Base-by-base conservation (phyloP, 305 asterid genomes). In the Ilex paraguariensis region DNA sequence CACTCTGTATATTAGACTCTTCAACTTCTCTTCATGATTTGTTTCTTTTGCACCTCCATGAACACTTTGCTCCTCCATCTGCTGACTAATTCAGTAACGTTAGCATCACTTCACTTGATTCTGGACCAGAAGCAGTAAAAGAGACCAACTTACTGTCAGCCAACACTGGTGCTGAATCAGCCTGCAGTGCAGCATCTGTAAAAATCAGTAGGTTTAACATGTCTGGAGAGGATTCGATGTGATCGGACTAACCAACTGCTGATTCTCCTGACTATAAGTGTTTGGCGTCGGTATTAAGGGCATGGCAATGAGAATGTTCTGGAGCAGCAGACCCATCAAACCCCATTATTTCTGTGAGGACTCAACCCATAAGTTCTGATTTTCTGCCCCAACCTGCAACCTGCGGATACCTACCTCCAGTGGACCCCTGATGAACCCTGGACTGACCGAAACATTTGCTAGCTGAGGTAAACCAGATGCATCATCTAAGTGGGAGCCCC, bases 361-460 rank as follows among this genome's bases (percentile, higher is more conserved):
- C 52, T 88, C 95, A 36, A 75, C 71, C 93, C 86, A 84, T 68
- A 73, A 75, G 69, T 31, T 83, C 61, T 70, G 95, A 72, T 79
- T 80, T 67, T 87, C 95, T 54, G 81, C 63, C 56, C 81, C 87
- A 55, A 82, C 70, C 65, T 70, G 84, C 66, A 77, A 64, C 61
- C 84, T 79, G 30, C 90, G 87, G 73, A 80, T 80, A 66, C 71
- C 71, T n/a, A n/a, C n/a, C 61, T 85, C 96, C 61, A 77, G 56
- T 53, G 81, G 32, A 56, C 86, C 74, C 69, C 78, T 81, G 46
- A 73, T 42, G 66, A 76, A 80, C 57, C 94, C 90, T 73, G 79
- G 75, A 62, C 82, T 70, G 54, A 75, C 69, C 62, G 91, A 73
- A 42, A 95, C 88, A 82, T 79, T 82, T 59, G 73, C 86, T 49